Evolutionary conservation across 1,284 basidiomycete species (phyloP), one percentile per base, ranked within the genome.

Genomic region (Ustilago xerochloae): DNA sequence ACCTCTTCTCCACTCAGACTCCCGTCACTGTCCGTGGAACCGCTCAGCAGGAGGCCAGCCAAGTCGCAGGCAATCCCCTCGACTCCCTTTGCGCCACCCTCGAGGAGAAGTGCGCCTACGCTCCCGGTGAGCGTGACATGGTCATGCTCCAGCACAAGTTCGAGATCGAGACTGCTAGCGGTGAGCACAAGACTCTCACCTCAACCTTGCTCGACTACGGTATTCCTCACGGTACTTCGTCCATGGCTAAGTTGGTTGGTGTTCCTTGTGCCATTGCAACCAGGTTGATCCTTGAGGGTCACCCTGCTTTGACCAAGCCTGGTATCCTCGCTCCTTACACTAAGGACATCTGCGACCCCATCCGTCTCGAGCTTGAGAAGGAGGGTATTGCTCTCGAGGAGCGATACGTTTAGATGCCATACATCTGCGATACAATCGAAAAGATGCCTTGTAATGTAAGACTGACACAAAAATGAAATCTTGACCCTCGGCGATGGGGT

Each of bases 221-320:
- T 56, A 89, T 89, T 69, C 80, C 87, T 1, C 87, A 86, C 63
- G 94, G 94, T 2, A 89, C 92, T 80, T 93, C 92, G 30, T 93
- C 94, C n/a, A 99, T 99, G 96, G 94, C 94, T 12, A 88, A 90
- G 47, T 93, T 92, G 1, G 95, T 97, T 53, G 96, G 96, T 75
- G 86, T 98, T 13, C 96, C 96, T 3, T 97, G 94, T 83, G 96
- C 94, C 78, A 92, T 98, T 80, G 95, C 96, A 10, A 90, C 13
- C 1, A 84, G 91, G 75, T 86, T 88, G 18, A 88, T 95, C 3
- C 85, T 92, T 22, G 91, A 94, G 82, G 92, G 91, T 20, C 65
- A 84, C 59, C 70, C 82, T 64, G 72, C 79, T 76, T 47, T 98
- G 81, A 90, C 87, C 78, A 89, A 88, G 62, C 33, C 65, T 6